Conservation (phyloP, 345 rosid species). For the Citrus inodora region DNA sequence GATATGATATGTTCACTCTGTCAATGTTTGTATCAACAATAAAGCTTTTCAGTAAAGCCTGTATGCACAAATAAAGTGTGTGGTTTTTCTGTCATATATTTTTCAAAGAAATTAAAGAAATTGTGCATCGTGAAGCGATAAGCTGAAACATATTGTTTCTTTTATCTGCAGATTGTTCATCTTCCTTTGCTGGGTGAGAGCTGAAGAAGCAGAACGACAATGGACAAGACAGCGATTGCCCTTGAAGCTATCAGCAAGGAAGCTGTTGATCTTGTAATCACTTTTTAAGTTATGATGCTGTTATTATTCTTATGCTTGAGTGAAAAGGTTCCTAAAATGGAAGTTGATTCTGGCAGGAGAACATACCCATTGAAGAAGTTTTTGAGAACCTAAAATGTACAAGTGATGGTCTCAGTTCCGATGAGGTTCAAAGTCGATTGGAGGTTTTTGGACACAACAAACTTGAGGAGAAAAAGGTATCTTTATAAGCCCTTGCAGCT, state of each 20-base stretch:
- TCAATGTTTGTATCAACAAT: background rate
- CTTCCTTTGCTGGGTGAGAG: conserved; percentile 3
- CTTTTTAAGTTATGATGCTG: background rate
- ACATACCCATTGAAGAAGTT: conserved; percentile 50
- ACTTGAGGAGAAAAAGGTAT: conserved; percentile 60
- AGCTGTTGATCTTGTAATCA: conserved; percentile 64
- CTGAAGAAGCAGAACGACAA: conserved; percentile 27
- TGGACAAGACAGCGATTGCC: conserved; percentile 46
- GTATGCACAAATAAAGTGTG: background rate
- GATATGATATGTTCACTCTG: background rate
- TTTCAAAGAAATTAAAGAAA: background rate
- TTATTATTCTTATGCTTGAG: background rate
- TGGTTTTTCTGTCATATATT: background rate
- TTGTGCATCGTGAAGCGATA: background rate
- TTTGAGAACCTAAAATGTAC: conserved; percentile 53
- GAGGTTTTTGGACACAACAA: conserved; percentile 56
- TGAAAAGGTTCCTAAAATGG: background rate
- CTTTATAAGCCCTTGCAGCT: background rate
- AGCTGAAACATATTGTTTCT: background rate
- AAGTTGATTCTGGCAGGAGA: conserved; percentile 38
- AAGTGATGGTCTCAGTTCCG: conserved; percentile 34
- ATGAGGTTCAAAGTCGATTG: conserved; percentile 42
- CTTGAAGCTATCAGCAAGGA: conserved; percentile 76
- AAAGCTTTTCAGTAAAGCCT: background rate
- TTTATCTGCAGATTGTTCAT: conserved; percentile 12